Base-by-base conservation (phyloP, 2,329 filamentous ascomycete genomes). In the Pseudocercospora pini-densiflorae region DNA sequence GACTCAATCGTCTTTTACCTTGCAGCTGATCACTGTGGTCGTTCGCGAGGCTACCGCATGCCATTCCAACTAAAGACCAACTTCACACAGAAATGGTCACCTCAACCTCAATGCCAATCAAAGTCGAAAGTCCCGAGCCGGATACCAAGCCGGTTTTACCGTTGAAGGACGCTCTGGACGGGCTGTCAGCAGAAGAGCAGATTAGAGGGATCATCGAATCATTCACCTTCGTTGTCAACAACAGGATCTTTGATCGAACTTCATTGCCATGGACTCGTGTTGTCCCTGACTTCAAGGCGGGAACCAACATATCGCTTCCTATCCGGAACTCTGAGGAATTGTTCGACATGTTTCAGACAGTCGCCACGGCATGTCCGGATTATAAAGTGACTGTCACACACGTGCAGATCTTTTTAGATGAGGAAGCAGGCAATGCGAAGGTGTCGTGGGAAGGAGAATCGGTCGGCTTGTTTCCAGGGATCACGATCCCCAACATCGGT, bases 301-400 rank as follows among this genome's bases (percentile, higher is more conserved):
- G 51, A 29, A 55, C 51, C 16, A 55, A 55, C 51, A 55, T 55
- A 9, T 9, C 12, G 2, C 51, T 55, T n/a, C 51, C 51, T 9
- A 19, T 55, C 27, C 8, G 51, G 23, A 55, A 55, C 51, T 27
- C 51, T 12, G 24, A 31, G 16, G 51, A 55, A 16, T 16, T 55
- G 16, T 31, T 55, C 51, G 51, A 55, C 16, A 27, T 55, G 51
- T 55, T 55, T 19, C 51, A 55, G 51, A 55, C 27, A 7, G 51
- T 55, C 16, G 51, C 51, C 23, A 19, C 23, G 16, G 51, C 51
- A 7, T 55, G 51, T 19, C 23, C 23, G 1, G 27, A 31, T 9
- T 55, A 55, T 16, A 27, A 33, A 31, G 51, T 31, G 27, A 19
- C 27, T 0, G 16, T 55, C 24, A 27, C 51, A 7, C 51, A 55